These are phyloP conservation scores for Amoeboaphelidium protococcarum DNA, from an alignment of 371 early-diverging fungal species.

Conservation along the genomic window DNA sequence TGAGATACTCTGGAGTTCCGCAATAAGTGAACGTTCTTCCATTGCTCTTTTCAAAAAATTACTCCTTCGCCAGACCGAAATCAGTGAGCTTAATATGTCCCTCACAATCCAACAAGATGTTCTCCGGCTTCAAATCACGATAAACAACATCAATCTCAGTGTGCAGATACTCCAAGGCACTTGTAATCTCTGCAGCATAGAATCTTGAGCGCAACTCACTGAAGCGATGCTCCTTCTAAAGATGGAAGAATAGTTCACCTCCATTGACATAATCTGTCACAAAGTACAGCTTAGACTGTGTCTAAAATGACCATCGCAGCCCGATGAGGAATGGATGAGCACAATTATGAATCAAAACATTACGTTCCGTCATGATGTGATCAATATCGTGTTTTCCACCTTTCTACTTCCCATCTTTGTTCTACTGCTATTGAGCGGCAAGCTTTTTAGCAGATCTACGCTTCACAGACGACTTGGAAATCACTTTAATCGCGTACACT, in stretches of 20 bases:
- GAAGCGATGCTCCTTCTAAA: slow-evolving; percentile 5
- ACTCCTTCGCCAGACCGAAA: slow-evolving; percentile 9
- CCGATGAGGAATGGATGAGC: slow-evolving; percentile 16
- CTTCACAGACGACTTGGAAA: slow-evolving; percentile 30
- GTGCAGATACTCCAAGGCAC: slow-evolving; percentile 13
- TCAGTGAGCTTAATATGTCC: slow-evolving; percentile 13
- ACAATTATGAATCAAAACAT: slow-evolving; percentile 6
- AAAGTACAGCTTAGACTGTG: slow-evolving; percentile 8
- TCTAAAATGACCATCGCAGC: slow-evolving; percentile 9
- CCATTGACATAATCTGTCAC: slow-evolving; percentile 17
- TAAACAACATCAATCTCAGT: slow-evolving; percentile 25
- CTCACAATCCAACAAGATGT: slow-evolving; percentile 6
- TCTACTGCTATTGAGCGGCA: slow-evolving; percentile 1
- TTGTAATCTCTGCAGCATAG: slow-evolving; percentile 9
- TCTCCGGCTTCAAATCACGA: slow-evolving; percentile 6
- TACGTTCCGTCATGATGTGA: slow-evolving; percentile 25
- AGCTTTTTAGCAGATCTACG: slow-evolving; percentile 8
- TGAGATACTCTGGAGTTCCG: slow-evolving; percentile 20
- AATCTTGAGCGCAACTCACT: slow-evolving; percentile 4
- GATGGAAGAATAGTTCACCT: slow-evolving; percentile 16
- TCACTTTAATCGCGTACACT: slow-evolving; percentile 37
- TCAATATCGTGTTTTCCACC: slow-evolving; percentile 19
- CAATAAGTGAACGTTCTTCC: slow-evolving; percentile 11
- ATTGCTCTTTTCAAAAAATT: background rate
- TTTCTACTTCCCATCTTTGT: too few relatives aligned